Base-by-base conservation (phyloP, 495 filamentous ascomycete species). In the Xylaria bambusicola region DNA sequence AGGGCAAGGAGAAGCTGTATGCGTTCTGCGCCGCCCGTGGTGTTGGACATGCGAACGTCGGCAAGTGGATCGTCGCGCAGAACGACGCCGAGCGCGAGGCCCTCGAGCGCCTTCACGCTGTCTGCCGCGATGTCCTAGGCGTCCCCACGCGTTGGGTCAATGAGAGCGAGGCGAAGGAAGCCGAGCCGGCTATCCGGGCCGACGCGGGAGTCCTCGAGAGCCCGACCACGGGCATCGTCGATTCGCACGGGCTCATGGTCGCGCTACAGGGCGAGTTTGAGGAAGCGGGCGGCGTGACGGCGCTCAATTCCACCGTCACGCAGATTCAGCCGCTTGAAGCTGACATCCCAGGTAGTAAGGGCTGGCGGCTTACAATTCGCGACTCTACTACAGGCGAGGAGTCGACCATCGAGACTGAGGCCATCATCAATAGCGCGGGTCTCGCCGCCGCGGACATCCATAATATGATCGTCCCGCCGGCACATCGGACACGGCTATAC, bases 61-160 rank as follows among this genome's bases (percentile, higher is more conserved):
- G 91, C 44, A 98, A 98, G 80, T 97, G 95, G 92, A 87, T 98
- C 63, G 87, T 98, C 0, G 93, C 94, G 1, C 95, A 98, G 74
- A 86, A 83, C 47, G 74, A 77, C 8, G 73, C 77, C 36, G 89
- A 97, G 70, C 84, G 82, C 73, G 82, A 79, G 24, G 84, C 81
- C 0, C 82, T 92, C 1, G 67, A 89, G 42, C 79, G 78, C 13
- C 73, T 94, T 15, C 86, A 93, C 66, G 76, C 77, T 12, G 86
- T 88, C 51, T 87, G 91, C 17, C 71, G 78, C 27, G 71, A 77
- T 24, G 65, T 67, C 13, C 80, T 94, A 51, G 81, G 76, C 44
- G 88, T 95, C 0, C 91, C 92, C 9, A 90, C 88, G 24, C 80
- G 84, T 26, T 90, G 91, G 71, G 67, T 98, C 21, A 69, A 79